phyloP scores from a whole-genome alignment of 441 rosid genomes.

The Raphanus hybrid region DNA sequence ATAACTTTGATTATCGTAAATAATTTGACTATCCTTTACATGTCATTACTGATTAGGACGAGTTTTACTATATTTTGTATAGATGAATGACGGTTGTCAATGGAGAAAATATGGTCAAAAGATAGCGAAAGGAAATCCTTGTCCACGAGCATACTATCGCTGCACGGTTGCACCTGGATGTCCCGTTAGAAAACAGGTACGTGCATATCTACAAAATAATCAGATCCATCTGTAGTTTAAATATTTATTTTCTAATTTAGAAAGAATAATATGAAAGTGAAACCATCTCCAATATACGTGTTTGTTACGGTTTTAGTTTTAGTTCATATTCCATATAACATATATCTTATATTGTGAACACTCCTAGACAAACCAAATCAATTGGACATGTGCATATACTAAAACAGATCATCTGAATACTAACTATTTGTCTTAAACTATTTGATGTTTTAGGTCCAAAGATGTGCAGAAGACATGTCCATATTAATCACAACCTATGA shows the following conservation, averaged over 20 bases:
- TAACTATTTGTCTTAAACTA: neutral
- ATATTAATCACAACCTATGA: constrained; percentile 83
- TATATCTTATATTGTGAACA: neutral
- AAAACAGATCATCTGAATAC: neutral
- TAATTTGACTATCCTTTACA: constrained; percentile 10
- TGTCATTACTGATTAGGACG: constrained; percentile 7
- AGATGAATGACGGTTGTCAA: constrained; percentile 96
- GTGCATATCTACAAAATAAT: neutral
- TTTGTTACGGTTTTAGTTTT: neutral
- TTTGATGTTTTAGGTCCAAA: constrained; percentile 66
- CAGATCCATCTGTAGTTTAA: neutral
- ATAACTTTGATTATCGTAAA: constrained; percentile 1
- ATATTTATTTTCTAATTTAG: neutral
- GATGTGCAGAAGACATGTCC: constrained; percentile 83
- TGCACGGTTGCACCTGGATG: constrained; percentile 84
- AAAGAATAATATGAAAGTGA: neutral
- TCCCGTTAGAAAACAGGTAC: constrained; percentile 89
- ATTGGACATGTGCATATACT: neutral
- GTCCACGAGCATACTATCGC: constrained; percentile 89
- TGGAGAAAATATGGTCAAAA: constrained; percentile 99
- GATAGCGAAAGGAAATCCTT: constrained; percentile 86
- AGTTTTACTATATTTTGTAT: constrained; percentile 15
- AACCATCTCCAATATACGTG: too few relatives aligned
- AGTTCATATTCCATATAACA: neutral
- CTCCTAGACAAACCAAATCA: neutral